These are phyloP conservation scores for Castanea mollissima DNA, from an alignment of 306 rosid species.

Conservation along the genomic window DNA sequence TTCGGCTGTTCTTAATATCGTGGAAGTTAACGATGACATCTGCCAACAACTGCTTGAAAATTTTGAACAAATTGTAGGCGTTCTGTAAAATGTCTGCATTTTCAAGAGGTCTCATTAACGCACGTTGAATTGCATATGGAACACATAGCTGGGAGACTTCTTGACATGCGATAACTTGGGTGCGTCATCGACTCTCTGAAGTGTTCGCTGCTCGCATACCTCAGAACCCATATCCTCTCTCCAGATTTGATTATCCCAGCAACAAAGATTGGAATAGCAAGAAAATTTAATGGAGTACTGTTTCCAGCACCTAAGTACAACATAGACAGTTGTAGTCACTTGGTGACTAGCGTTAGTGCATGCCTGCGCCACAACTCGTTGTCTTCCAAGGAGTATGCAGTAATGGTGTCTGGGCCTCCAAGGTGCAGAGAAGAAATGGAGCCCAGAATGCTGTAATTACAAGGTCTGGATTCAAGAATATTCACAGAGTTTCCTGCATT, in stretches of 20 bases:
- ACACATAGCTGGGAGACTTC: too few species aligned
- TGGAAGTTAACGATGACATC: conserved; percentile 40
- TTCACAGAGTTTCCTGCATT: not conserved
- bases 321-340: not conserved
- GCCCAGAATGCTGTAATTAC: conserved; percentile 31
- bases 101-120: too few species aligned
- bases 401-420: conserved; percentile 44
- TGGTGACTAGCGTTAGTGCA: conserved; percentile 20
- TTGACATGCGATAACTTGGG: not conserved
- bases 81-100: not conserved
- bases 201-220: conserved; percentile 25
- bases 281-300: not conserved
- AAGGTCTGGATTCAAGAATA: not conserved
- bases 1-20: conserved; percentile 13
- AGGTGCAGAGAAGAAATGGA: conserved; percentile 47
- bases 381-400: conserved; percentile 37
- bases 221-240: conserved; percentile 32
- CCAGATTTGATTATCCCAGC: conserved; percentile 34
- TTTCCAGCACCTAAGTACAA: conserved; percentile 18
- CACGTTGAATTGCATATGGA: not conserved
- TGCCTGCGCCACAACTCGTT: conserved; percentile 37
- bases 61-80: conserved; percentile 24
- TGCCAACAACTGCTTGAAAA: conserved; percentile 31
- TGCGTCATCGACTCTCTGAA: conserved; percentile 39
- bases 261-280: conserved; percentile 23